Evolutionary conservation across 495 filamentous ascomycete genomes (phyloP).

Genomic region (Thozetella sp.): DNA sequence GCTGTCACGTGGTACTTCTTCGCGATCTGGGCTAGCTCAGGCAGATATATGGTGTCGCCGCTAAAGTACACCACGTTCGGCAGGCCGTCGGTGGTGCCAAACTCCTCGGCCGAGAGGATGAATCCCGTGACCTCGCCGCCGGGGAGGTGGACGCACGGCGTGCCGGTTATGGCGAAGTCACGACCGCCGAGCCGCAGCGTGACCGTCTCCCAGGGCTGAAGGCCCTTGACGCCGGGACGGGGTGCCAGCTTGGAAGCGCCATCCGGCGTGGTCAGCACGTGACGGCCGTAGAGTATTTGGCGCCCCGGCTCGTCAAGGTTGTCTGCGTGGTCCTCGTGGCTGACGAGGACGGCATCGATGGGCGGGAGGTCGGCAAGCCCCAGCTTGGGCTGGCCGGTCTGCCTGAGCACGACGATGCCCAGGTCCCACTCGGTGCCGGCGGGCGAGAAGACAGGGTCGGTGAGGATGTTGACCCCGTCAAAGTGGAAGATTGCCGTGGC

Average conservation of each 20-base stretch:
- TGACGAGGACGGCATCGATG: slow-evolving; percentile 54
- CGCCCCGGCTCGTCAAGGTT: slow-evolving; percentile 49
- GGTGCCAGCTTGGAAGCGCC: slow-evolving; percentile 44
- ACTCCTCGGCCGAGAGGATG: slow-evolving; percentile 35
- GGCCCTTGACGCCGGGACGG: slow-evolving; percentile 39
- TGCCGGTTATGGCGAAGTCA: slow-evolving; percentile 51
- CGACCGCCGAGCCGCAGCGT: slow-evolving; percentile 20
- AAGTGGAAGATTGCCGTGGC: slow-evolving; percentile 53
- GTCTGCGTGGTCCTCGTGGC: slow-evolving; percentile 58
- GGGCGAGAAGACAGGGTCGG: slow-evolving; percentile 56
- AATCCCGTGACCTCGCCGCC: slow-evolving; percentile 52
- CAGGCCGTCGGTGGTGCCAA: slow-evolving; percentile 38
- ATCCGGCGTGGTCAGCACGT: slow-evolving; percentile 52
- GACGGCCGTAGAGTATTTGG: slow-evolving; percentile 45
- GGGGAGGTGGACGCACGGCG: slow-evolving; percentile 47
- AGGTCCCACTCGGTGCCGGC: slow-evolving; percentile 37
- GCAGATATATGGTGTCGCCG: slow-evolving; percentile 55
- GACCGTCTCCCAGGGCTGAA: slow-evolving; percentile 26
- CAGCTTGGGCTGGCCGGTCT: slow-evolving; percentile 33
- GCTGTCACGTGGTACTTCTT: slow-evolving; percentile 32
- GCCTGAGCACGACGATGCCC: slow-evolving; percentile 28
- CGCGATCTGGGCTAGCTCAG: slow-evolving; percentile 35
- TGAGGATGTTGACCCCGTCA: slow-evolving; percentile 47
- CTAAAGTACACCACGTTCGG: slow-evolving; percentile 59
- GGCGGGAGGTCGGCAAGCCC: slow-evolving; percentile 38